phyloP scores from a whole-genome alignment of 257 asterid species.

The Anisodus tanguticus region DNA sequence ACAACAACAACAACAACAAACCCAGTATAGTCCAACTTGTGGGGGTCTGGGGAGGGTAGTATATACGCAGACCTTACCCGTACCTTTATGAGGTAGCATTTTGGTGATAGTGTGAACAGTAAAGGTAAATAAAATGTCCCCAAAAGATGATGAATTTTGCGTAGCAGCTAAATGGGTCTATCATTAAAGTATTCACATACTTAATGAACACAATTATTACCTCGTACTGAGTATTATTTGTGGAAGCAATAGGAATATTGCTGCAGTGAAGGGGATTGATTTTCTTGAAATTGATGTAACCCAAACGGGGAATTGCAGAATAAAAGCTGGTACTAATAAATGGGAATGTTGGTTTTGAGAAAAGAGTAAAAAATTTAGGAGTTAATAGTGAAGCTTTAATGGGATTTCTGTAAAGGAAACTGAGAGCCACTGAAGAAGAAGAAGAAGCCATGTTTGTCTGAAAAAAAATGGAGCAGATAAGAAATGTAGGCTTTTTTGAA shows the following conservation, averaged over 20 bases:
- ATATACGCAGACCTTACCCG: no score
- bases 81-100: no score
- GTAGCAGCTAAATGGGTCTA: background rate
- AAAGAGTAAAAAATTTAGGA: slow-evolving; percentile 19
- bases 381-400: slow-evolving; percentile 3
- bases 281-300: slow-evolving; percentile 37
- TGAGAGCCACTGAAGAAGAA: slow-evolving; percentile 14
- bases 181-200: background rate
- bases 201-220: slow-evolving; percentile 37
- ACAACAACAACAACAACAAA: no score
- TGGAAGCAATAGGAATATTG: slow-evolving; percentile 56
- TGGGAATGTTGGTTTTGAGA: slow-evolving; percentile 35
- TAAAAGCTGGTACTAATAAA: slow-evolving; percentile 29
- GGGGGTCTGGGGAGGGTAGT: no score
- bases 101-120: no score
- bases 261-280: slow-evolving; percentile 46
- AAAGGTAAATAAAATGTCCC: background rate
- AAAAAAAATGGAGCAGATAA: background rate
- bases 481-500: background rate
- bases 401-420: slow-evolving; percentile 1
- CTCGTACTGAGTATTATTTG: slow-evolving; percentile 75
- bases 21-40: no score
- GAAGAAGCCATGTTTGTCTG: slow-evolving; percentile 23
- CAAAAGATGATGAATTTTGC: background rate
- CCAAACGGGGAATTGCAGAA: slow-evolving; percentile 37